phyloP scores from a whole-genome alignment of 116 monocot species.

The Phalaenopsis hybrid region DNA sequence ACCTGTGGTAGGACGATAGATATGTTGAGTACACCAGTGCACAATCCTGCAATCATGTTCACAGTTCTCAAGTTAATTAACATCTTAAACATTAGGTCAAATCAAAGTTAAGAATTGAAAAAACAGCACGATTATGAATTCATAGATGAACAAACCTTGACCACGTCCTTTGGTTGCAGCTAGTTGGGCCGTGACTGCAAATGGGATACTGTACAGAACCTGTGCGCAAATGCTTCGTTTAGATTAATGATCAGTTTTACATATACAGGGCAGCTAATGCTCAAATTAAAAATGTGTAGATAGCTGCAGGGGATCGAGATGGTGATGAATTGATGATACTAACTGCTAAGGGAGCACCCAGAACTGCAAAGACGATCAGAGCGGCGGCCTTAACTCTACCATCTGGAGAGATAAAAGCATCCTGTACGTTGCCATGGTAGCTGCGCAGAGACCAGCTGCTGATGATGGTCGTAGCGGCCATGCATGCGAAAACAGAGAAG shows the following conservation, averaged over 20 bases:
- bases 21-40: slow-evolving; percentile 61
- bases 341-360: slow-evolving; percentile 70
- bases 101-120: not conserved
- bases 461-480: slow-evolving; percentile 42
- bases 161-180: slow-evolving; percentile 60
- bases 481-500: slow-evolving; percentile 42
- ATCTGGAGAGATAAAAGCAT: slow-evolving; percentile 13
- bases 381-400: slow-evolving; percentile 15
- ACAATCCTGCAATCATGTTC: slow-evolving; percentile 37
- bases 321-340: slow-evolving; percentile 18
- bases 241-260: too few relatives aligned
- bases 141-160: slow-evolving; percentile 46
- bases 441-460: slow-evolving; percentile 36
- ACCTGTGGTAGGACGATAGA: slow-evolving; percentile 43
- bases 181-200: slow-evolving; percentile 67
- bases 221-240: slow-evolving; percentile 12
- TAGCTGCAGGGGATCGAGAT: not conserved
- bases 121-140: not conserved
- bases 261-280: too few relatives aligned
- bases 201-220: slow-evolving; percentile 86
- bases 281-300: too few relatives aligned
- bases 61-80: not conserved
- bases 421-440: slow-evolving; percentile 6
- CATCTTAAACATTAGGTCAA: not conserved
- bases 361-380: slow-evolving; percentile 23